Base-by-base conservation (phyloP, 345 rosid genomes). In the Lagerstroemia speciosa region DNA sequence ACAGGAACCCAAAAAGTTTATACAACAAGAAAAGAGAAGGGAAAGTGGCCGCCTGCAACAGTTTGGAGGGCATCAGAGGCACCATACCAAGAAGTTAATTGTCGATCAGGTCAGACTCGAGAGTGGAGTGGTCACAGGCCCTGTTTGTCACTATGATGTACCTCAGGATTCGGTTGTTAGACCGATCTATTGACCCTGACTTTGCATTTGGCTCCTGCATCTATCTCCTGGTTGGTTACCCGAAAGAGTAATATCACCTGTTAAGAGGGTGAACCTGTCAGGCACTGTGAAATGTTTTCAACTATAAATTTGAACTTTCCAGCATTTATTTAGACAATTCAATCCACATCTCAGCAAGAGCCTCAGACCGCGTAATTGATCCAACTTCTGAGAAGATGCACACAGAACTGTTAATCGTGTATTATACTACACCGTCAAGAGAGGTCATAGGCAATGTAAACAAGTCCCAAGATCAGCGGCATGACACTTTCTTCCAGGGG, bases 31-130 rank as follows among this genome's bases (percentile, higher is more conserved):
- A 6, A 8, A 52, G 58, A 71, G 4, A 24, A n/a, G 22, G 11
- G 6, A 24, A 29, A 73, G 62, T 70, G 65, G 74, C 67, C 36
- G 75, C 73, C 57, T 20, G 66, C 62, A 73, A 64, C 69, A 33
- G 58, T 41, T 72, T 71, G 16, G 34, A 65, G 64, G 29, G 69
- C 72, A 69, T 72, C 65, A 34, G 40, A 62, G 53, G 70, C 24
- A n/a, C n/a, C 40, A 19, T 22, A n/a, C n/a, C 40, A 19, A 29
- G 41, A 55, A 69, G 66, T 62, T 60, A 52, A 67, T 75, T 66
- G 72, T 71, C 62, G 62, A 69, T 62, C 76, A 61, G 29, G 75
- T 79, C 65, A 53, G 72, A 72, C 67, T 20, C 46, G 52, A n/a
- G 68, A 62, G 63, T 10, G 6, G 68, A 62, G 63, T 10, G 6